Conservation (phyloP, 1,284 basidiomycete genomes). For the Irpex sp. region DNA sequence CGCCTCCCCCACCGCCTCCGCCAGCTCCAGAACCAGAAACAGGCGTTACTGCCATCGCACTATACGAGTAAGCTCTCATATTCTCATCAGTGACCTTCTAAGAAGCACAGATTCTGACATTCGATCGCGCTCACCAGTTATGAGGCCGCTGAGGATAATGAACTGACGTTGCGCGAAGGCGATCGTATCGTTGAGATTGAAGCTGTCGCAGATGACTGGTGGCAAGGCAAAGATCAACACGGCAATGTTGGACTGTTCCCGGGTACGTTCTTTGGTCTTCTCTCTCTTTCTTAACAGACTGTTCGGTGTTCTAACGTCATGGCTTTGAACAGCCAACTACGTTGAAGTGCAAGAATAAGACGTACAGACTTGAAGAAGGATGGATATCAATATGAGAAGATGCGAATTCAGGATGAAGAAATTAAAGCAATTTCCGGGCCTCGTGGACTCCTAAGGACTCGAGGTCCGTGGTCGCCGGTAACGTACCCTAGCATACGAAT, state of each 20-base stretch:
- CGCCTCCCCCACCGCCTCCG: slow-evolving; percentile 29
- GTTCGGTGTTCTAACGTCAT: slow-evolving; percentile 6
- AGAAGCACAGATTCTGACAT: too few relatives aligned
- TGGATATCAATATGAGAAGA: too few relatives aligned
- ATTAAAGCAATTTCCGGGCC: not conserved
- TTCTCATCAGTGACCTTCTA: too few relatives aligned
- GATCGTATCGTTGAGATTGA: slow-evolving; percentile 75
- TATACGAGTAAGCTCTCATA: slow-evolving; percentile 65
- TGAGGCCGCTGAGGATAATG: slow-evolving; percentile 86
- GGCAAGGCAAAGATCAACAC: slow-evolving; percentile 67
- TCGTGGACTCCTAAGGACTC: too few relatives aligned
- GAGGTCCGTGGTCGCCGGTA: not conserved
- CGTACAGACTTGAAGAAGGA: not conserved
- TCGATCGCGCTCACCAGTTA: slow-evolving; percentile 46
- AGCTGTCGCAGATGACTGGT: slow-evolving; percentile 83
- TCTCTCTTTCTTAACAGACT: not conserved
- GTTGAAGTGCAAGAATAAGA: slow-evolving; percentile 52
- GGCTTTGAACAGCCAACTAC: slow-evolving; percentile 45
- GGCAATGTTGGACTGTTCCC: slow-evolving; percentile 82
- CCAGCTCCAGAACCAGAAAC: slow-evolving; percentile 33
- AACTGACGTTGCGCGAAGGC: slow-evolving; percentile 81
- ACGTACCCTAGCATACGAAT: not conserved
- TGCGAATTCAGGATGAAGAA: too few relatives aligned
- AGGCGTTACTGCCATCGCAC: slow-evolving; percentile 63
- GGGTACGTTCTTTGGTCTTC: slow-evolving; percentile 42